Evolutionary conservation across 2,329 filamentous ascomycete species (phyloP).

Genomic region (Fusarium bactridioides): DNA sequence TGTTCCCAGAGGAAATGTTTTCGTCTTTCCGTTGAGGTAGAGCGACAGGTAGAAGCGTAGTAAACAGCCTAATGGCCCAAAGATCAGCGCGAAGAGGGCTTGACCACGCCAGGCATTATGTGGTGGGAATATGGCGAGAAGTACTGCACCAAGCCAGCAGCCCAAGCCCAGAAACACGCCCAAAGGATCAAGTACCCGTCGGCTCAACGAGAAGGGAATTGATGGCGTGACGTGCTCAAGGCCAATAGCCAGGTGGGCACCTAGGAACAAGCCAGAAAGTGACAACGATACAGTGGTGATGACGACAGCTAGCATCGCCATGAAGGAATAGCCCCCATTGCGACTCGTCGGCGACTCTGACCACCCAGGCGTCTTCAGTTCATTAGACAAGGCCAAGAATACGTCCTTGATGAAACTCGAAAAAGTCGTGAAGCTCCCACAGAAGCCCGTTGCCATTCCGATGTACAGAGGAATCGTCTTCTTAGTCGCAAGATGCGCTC

Average conservation of each 20-base stretch:
- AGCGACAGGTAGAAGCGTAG: conserved; percentile 76
- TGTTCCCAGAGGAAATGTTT: conserved; percentile 83
- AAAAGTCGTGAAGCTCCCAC: conserved; percentile 89
- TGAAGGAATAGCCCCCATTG: conserved; percentile 80
- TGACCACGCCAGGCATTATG: conserved; percentile 78
- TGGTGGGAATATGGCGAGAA: conserved; percentile 77
- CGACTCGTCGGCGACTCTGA: conserved; percentile 54
- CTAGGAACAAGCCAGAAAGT: conserved; percentile 72
- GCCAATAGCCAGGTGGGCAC: conserved; percentile 76
- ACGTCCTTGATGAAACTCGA: conserved; percentile 83
- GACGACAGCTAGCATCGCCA: conserved; percentile 80
- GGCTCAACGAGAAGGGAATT: conserved; percentile 64
- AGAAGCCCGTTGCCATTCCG: conserved; percentile 85
- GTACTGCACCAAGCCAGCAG: conserved; percentile 79
- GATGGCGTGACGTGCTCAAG: conserved; percentile 66
- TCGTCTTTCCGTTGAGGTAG: conserved; percentile 71
- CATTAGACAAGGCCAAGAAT: conserved; percentile 82
- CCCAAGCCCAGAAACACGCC: conserved; percentile 72
- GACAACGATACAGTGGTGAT: conserved; percentile 76
- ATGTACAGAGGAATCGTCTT: conserved; percentile 91
- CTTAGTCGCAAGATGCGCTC: conserved; percentile 71
- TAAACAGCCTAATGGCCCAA: conserved; percentile 83
- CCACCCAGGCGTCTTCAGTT: conserved; percentile 57
- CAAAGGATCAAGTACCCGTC: conserved; percentile 69
- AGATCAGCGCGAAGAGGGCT: conserved; percentile 78